Percentiles rank a stretch among this genome's conserved stretches.
phyloP scores from a whole-genome alignment of 805 yeast species.

The Blastobotrys mokoenaii region DNA sequence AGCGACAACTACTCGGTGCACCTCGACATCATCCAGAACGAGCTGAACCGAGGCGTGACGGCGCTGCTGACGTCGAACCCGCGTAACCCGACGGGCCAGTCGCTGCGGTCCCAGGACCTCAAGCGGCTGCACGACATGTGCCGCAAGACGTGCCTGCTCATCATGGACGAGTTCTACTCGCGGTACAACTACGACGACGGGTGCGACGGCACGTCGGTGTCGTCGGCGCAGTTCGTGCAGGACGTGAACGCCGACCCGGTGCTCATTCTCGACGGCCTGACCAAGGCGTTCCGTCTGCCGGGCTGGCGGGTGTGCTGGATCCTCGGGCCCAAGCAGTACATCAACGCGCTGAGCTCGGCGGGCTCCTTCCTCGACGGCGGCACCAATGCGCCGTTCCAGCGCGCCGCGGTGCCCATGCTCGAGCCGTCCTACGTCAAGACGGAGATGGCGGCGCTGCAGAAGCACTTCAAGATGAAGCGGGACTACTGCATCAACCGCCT shows the following conservation, averaged over 20 bases:
- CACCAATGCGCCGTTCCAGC: constrained; percentile 52
- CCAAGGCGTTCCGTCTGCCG: constrained; percentile 53
- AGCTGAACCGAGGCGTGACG: constrained; percentile 48
- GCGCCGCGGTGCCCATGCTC: constrained; percentile 48
- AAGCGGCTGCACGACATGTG: constrained; percentile 44
- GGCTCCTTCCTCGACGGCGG: constrained; percentile 58
- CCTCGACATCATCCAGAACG: constrained; percentile 42
- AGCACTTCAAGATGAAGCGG: constrained; percentile 48
- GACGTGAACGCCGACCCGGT: constrained; percentile 54
- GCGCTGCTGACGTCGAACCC: constrained; percentile 49
- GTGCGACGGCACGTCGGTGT: constrained; percentile 44
- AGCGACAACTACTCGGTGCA: constrained; percentile 50
- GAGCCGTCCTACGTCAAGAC: constrained; percentile 40
- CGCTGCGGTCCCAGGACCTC: constrained; percentile 41
- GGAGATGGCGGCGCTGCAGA: constrained; percentile 51
- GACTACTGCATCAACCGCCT: constrained; percentile 46
- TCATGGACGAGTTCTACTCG: constrained; percentile 58
- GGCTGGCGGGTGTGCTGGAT: constrained; percentile 63
- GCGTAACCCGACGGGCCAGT: constrained; percentile 53
- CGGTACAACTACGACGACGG: constrained; percentile 47
- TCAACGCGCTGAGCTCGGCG: constrained; percentile 46
- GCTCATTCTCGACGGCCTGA: constrained; percentile 49
- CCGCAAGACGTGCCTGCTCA: constrained; percentile 42
- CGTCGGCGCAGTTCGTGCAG: constrained; percentile 42
- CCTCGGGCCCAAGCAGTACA: constrained; percentile 53